Base-by-base conservation (phyloP, 768 basidiomycete genomes). In the Postia placenta region DNA sequence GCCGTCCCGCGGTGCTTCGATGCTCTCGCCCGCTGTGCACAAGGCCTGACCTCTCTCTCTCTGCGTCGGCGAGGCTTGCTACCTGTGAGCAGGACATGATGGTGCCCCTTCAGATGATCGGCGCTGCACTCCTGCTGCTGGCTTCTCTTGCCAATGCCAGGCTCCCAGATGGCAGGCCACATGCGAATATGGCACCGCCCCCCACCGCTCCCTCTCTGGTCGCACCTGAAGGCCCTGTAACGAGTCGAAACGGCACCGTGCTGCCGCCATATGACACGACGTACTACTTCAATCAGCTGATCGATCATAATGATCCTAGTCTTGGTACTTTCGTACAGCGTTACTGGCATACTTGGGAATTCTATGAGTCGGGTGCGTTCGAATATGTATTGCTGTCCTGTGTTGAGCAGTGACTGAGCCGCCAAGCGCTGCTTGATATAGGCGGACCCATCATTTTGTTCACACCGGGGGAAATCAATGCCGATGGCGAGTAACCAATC, bases 301-400 rank as follows among this genome's bases (percentile, higher is more conserved):
- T 83, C 50, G 75, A 79, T 57, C 78, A 78, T 60, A 71, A 60
- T 27, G 64, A 78, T 52, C 78, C 82, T n/a, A 67, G 71, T 23
- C 66, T 78, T 19, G 86, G 86, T 17, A 87, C 84, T n/a, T 89
- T 89, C 66, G 70, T 79, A 60, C 86, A 87, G 64, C 76, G 86
- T 28, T 87, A 74, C 64, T 87, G 83, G 83, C 71, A 78, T 51
- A 79, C 79, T 25, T 83, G 71, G 63, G 80, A 87, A 61, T 84
- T 71, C 56, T 87, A 87, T 54, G 69, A 81, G 61, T 30, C 46
- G 6, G 66, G 66, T 67, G 36, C 35, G 57, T 53, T 1, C 14
- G n/a, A n/a, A n/a, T n/a, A n/a, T n/a, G n/a, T n/a, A n/a, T n/a
- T n/a, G n/a, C n/a, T n/a, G n/a, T n/a, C n/a, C n/a, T n/a, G n/a